These are phyloP conservation scores for Avena eriantha DNA, from an alignment of 176 grass and related monocot genomes.

Conservation along the genomic window DNA sequence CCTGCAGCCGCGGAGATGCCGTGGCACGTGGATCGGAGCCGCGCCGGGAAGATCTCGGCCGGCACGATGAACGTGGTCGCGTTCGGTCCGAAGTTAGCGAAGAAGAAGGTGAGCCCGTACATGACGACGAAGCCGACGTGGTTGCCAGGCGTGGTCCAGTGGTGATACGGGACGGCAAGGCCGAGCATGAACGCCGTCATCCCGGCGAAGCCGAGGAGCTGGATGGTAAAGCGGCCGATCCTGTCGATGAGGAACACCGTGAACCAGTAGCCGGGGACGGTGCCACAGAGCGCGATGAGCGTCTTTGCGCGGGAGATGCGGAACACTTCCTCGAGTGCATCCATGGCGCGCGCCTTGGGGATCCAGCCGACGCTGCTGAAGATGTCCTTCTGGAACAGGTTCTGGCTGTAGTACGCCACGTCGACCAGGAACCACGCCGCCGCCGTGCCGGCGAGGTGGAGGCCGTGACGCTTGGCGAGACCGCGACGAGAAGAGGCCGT, in stretches of 20 bases:
- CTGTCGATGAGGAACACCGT: conserved; percentile 79
- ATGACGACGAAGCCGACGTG: conserved; percentile 53
- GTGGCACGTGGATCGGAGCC: conserved; percentile 60
- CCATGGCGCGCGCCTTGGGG: conserved; percentile 60
- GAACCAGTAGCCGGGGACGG: conserved; percentile 89
- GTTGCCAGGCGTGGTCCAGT: conserved; percentile 50
- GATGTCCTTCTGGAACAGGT: conserved; percentile 95
- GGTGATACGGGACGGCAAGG: conserved; percentile 57
- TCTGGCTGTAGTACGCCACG: conserved; percentile 57
- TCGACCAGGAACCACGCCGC: conserved; percentile 67
- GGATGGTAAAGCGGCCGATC: conserved; percentile 74
- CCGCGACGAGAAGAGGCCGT: background rate
- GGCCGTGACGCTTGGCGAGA: background rate
- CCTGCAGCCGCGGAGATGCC: conserved; percentile 53
- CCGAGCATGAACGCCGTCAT: conserved; percentile 87
- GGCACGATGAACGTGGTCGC: conserved; percentile 72
- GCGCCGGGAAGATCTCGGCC: conserved; percentile 63
- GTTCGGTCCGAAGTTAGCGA: conserved; percentile 81
- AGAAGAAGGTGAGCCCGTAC: conserved; percentile 75
- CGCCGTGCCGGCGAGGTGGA: background rate
- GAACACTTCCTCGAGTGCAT: conserved; percentile 75
- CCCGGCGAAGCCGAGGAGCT: conserved; percentile 71
- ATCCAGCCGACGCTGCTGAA: conserved; percentile 82
- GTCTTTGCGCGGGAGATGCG: conserved; percentile 68
- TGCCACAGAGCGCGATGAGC: conserved; percentile 78